Evolutionary conservation across 331 rosid species (phyloP), one percentile per base, ranked within the genome.

Genomic region (Rosa hybrid): DNA sequence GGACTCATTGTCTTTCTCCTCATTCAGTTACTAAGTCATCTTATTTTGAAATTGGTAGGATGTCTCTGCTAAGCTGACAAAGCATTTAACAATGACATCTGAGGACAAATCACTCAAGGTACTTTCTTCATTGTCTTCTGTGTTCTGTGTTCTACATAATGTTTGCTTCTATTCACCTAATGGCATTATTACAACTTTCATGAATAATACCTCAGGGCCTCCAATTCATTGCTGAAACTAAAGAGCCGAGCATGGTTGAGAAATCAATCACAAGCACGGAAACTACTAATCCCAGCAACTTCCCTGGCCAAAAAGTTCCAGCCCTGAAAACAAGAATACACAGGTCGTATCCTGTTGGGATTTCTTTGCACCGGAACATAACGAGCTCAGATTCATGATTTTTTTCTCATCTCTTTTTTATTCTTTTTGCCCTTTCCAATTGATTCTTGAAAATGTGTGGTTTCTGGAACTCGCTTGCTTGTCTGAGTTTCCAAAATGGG

Each of bases 101-200:
- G 92, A 82, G 82, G 93, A 81, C 59, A 89, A 85, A 63, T 74
- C 94, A 10, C 89, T 78, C 75, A 84, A 91, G 98, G 98, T 94
- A 84, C 1, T 63, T 53, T 76, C 72, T n/a, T 34, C 3, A 3
- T 63, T 74, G 49, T 70, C 78, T 57, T 21, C 30, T 57, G 13
- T 57, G 12, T 23, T 44, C 7, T 53, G 67, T 68, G 21, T 6
- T 57, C 42, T 6, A 3, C 57, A 9, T 7, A 17, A 41, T 21
- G 30, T 39, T 78, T 51, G 71, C 54, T 30, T 77, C 38, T 4
- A 71, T 50, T 54, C 74, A 21, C 54, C 60, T 17, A 3, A 45
- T 83, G 68, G 77, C 81, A 39, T 69, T 63, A 49, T 68, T 68
- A n/a, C 18, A 8, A 67, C 50, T 39, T 67, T 46, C 49, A 39